Conservation (phyloP, 208 protist genomes). For the Trichomonas gallinae region DNA sequence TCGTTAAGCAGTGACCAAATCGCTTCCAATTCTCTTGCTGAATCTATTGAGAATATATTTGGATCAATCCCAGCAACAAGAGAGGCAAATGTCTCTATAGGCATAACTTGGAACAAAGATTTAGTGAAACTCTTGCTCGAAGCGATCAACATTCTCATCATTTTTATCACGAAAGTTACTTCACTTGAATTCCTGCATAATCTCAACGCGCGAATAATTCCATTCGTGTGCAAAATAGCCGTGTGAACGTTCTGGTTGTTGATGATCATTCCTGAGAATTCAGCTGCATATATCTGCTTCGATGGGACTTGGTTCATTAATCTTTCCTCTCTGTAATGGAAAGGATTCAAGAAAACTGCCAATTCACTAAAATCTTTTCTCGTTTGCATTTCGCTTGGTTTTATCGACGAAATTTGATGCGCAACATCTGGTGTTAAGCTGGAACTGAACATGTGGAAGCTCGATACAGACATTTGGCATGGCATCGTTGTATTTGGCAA, state of each 20-base stretch:
- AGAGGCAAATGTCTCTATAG: neutral
- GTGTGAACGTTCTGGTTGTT: neutral
- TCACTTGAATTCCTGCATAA: neutral
- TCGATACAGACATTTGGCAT: neutral
- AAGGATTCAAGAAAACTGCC: neutral
- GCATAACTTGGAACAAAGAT: neutral
- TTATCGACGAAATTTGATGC: neutral
- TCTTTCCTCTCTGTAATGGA: neutral
- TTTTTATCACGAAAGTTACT: neutral
- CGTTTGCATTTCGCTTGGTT: neutral
- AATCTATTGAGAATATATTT: neutral
- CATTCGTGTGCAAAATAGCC: neutral
- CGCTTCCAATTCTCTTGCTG: neutral
- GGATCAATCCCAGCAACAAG: neutral
- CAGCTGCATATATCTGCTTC: neutral
- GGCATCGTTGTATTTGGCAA: neutral
- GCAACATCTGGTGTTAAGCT: neutral
- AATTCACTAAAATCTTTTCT: neutral
- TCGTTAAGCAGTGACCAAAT: neutral
- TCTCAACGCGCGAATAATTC: neutral
- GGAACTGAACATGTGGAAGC: neutral
- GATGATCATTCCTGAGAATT: neutral
- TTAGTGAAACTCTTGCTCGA: neutral
- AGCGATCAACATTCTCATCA: neutral
- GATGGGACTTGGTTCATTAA: neutral